A percentile compares a stretch with the other conserved stretches of the same genome.
Evolutionary conservation across 1,139 yeast species (phyloP).

Genomic region (Hemisphaericaspora lyxosophila): DNA sequence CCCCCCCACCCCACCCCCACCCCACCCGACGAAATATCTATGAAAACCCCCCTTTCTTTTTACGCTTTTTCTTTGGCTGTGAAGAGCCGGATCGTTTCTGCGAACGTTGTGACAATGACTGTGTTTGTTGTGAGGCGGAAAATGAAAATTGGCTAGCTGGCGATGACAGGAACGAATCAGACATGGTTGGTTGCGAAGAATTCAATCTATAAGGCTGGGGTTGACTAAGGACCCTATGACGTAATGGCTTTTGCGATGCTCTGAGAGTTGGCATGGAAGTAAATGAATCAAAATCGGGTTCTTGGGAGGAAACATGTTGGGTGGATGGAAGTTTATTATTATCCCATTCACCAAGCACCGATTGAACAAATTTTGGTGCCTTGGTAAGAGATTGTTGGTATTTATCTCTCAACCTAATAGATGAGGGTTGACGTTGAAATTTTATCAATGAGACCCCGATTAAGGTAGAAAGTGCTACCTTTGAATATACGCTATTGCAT

Average conservation of each 20-base stretch:
- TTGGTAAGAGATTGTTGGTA: constrained; percentile 14
- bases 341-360: constrained; percentile 31
- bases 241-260: constrained; percentile 3
- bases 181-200: constrained; percentile 2
- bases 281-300: background rate
- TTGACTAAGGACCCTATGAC: background rate
- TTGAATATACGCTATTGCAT: constrained; percentile 1
- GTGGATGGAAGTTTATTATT: constrained; percentile 5
- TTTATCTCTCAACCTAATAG: constrained; percentile 11
- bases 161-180: background rate
- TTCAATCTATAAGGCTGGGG: background rate
- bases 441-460: constrained; percentile 29
- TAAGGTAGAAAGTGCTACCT: constrained; percentile 13
- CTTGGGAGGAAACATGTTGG: constrained; percentile 5
- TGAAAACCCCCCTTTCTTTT: constrained; percentile 31
- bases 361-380: constrained; percentile 21
- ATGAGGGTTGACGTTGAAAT: constrained; percentile 16
- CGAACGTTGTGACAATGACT: constrained; percentile 7
- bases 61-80: constrained; percentile 20
- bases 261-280: constrained; percentile 1
- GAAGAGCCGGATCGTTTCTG: constrained; percentile 5
- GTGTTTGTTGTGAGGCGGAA: constrained; percentile 7
- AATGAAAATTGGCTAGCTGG: constrained; percentile 1
- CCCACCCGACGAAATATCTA: constrained; percentile 4
- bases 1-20: no score